Conservation (phyloP, 495 filamentous ascomycete species). For the Trichoderma orchidacearum region DNA sequence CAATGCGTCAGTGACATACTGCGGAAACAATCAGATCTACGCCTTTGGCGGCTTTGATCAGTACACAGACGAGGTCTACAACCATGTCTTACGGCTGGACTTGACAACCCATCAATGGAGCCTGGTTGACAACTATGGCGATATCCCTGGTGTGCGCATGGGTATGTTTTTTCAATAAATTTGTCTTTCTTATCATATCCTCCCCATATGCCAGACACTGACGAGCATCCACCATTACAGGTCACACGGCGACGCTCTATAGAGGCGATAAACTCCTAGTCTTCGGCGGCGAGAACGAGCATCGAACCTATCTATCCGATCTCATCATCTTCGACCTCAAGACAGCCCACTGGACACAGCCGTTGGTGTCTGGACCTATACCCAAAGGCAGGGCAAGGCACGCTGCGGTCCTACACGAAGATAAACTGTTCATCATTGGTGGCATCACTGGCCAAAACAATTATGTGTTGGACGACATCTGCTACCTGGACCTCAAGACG, state of each 20-base stretch:
- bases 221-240: slow-evolving; percentile 28
- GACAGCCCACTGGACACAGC: slow-evolving; percentile 87
- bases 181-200: slow-evolving; percentile 1
- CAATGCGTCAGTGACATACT: slow-evolving; percentile 95
- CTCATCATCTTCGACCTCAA: slow-evolving; percentile 91
- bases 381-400: slow-evolving; percentile 86
- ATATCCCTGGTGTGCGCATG: slow-evolving; percentile 97
- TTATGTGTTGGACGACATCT: slow-evolving; percentile 84
- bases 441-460: slow-evolving; percentile 81
- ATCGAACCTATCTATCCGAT: slow-evolving; percentile 87
- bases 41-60: slow-evolving; percentile 99
- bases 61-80: slow-evolving; percentile 98
- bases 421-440: slow-evolving; percentile 89
- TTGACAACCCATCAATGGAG: slow-evolving; percentile 81
- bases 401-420: slow-evolving; percentile 86
- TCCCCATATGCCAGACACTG: neutral
- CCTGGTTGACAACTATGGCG: slow-evolving; percentile 94
- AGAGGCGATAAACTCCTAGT: slow-evolving; percentile 87
- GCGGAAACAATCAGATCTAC: slow-evolving; percentile 89
- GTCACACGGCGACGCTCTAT: slow-evolving; percentile 91
- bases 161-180: slow-evolving; percentile 36
- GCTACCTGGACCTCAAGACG: slow-evolving; percentile 90
- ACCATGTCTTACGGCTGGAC: slow-evolving; percentile 85
- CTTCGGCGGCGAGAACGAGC: slow-evolving; percentile 96
- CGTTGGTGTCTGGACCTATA: slow-evolving; percentile 65